Evolutionary conservation across 2,329 filamentous ascomycete species (phyloP), one percentile per base, ranked within the genome.

Genomic region (Epichloe sibirici): DNA sequence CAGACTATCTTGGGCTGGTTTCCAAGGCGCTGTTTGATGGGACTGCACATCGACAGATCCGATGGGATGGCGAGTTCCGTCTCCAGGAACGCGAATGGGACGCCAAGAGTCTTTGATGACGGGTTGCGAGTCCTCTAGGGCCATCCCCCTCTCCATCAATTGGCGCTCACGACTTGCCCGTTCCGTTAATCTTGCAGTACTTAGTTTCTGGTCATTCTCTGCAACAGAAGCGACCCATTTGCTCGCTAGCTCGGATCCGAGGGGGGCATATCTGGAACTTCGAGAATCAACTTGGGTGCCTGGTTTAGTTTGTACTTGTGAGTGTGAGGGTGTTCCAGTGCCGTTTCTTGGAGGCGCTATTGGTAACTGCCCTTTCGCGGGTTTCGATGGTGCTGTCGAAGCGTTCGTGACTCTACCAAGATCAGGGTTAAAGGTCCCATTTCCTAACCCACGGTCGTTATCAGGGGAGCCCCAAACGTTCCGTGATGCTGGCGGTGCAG

Each of bases 401-500:
- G 73, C 65, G 50, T 71, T 70, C 12, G 76, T 68, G 17, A 74
- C 64, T 45, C 73, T 71, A 31, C 74, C 75, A 49, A 85, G 73
- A 58, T 82, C 79, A 12, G 79, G 74, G 53, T 78, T 81, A 61
- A 90, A 90, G 0, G 85, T 88, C 44, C 86, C 86, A 64, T 90
- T 90, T 3, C 86, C 86, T 21, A 90, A 80, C 11, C 80, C 82
- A 51, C 82, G 77, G 58, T 87, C 82, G 59, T 79, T 83, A 51
- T 81, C 80, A n/a, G 82, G 83, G 44, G 85, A 81, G 17, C 82
- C 86, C 86, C 86, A 90, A 17, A 90, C 83, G 62, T 85, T 88
- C 47, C 77, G 73, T 12, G 73, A 65, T 11, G 71, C 57, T 45
- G 72, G 69, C 47, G 74, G 75, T 39, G 69, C 63, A 21, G 64